phyloP scores from a whole-genome alignment of 1,139 yeast species.

The Pichia sp. region DNA sequence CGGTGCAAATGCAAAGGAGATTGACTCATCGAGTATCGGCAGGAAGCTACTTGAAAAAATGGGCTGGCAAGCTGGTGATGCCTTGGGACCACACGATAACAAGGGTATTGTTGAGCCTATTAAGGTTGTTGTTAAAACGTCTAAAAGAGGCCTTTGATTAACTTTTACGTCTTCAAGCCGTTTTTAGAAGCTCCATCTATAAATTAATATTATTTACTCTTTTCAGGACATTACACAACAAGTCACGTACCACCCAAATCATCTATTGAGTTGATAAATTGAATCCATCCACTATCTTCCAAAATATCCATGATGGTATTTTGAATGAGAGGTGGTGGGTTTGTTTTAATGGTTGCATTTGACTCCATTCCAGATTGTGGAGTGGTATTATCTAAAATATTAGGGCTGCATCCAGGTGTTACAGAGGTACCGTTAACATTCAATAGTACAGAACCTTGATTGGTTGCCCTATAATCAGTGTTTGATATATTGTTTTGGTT shows the following conservation, averaged over 20 bases:
- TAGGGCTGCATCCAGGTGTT: background rate
- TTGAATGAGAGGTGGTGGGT: slow-evolving; percentile 1
- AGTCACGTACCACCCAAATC: slow-evolving; percentile 17
- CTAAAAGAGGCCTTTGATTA: slow-evolving; percentile 62
- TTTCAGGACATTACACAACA: too few relatives aligned
- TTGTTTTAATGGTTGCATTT: background rate
- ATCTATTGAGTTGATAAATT: slow-evolving; percentile 28
- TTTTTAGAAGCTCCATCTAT: too few relatives aligned
- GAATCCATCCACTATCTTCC: slow-evolving; percentile 30
- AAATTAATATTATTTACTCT: too few relatives aligned
- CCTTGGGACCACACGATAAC: slow-evolving; percentile 67
- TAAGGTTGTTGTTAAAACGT: slow-evolving; percentile 72
- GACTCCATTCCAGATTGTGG: background rate
- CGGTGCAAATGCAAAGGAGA: slow-evolving; percentile 82
- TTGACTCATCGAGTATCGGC: slow-evolving; percentile 72
- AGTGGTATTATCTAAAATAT: background rate
- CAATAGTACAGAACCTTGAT: background rate
- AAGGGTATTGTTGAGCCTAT: slow-evolving; percentile 83
- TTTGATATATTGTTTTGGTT: background rate
- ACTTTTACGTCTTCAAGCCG: too few relatives aligned
- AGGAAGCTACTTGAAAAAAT: slow-evolving; percentile 70
- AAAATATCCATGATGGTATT: slow-evolving; percentile 27
- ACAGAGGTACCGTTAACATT: background rate
- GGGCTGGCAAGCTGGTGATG: slow-evolving; percentile 88
- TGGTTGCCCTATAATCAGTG: background rate